Evolutionary conservation across 202 grass and related monocot species (phyloP), one percentile per base, ranked within the genome.

Genomic region (Carex arenaria): DNA sequence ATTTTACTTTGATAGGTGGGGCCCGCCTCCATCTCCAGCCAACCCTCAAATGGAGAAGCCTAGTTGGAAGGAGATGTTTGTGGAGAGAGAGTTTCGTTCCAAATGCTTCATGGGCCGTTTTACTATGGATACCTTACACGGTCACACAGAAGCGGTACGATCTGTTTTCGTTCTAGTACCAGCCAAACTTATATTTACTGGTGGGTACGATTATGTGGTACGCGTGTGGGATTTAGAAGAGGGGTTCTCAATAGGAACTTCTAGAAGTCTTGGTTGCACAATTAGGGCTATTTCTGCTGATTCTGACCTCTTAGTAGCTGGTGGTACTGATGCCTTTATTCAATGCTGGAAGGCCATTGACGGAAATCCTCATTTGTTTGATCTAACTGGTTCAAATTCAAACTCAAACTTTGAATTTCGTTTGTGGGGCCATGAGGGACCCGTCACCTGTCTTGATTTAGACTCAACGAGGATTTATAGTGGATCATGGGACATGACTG

Each of bases 381-480:
- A 89, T 65, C 84, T 94, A 22, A 80, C 85, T 22, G 86, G 89
- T 30, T 53, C 43, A 67, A 59, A 28, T 80, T 67, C 49, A 43
- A 76, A 89, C 76, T 85, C 84, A 56, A 92, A 86, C 86, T 85
- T 61, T 17, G 91, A 89, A 49, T 89, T 85, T 88, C 89, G 95
- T 62, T 91, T 95, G 7, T 93, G 92, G 92, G 95, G 92, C 14
- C 90, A 98, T 86, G 92, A 98, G 90, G 95, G 95, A n/a, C 95
- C 95, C 42, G 84, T 98, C 36, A 95, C 95, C 81, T 95, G 95
- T 87, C 90, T 98, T 77, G 87, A 89, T 14, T 86, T 98, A 85
- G 95, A 98, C 80, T 79, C 89, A 20, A 14, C 47, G 18, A 93
- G 83, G 78, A 95, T 98, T 89, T 98, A 92, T 62, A 98, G 95